Conservation (phyloP, 805 yeast species). For the Teunomyces lycoperdinae region DNA sequence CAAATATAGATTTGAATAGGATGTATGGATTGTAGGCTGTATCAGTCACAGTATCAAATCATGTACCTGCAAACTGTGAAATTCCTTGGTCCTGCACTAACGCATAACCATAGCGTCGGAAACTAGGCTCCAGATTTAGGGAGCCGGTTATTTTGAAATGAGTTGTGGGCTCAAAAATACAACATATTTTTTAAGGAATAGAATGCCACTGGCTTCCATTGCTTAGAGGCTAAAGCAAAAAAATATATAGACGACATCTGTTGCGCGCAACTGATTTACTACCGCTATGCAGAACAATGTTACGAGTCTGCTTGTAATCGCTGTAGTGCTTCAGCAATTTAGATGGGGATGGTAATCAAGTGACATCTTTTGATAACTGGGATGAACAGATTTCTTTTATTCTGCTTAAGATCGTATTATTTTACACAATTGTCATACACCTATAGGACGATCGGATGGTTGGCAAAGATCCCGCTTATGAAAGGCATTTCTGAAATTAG, state of each 20-base stretch:
- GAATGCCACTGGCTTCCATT: background rate
- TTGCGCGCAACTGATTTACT: background rate
- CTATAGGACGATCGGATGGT: background rate
- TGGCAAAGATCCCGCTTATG: background rate
- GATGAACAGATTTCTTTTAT: too few species aligned
- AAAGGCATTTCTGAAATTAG: background rate
- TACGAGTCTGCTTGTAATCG: background rate
- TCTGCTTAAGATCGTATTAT: too few species aligned
- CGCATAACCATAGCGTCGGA: constrained; percentile 1
- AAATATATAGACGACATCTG: background rate
- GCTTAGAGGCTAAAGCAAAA: background rate
- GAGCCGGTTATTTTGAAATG: background rate
- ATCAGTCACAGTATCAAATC: background rate
- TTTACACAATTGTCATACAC: too few species aligned
- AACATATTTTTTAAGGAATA: background rate
- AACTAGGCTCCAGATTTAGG: background rate
- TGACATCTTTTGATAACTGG: too few species aligned
- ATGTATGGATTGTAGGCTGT: too few species aligned
- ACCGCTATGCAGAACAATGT: background rate
- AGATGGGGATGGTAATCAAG: too few species aligned
- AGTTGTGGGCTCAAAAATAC: background rate
- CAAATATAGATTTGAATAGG: background rate
- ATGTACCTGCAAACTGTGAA: background rate
- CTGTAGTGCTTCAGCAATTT: too few species aligned
- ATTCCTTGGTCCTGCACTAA: background rate